Percentiles rank a stretch among this genome's conserved stretches.
These are phyloP conservation scores for Ogataea glucozyma DNA, from an alignment of 805 yeast species.

Conservation along the genomic window DNA sequence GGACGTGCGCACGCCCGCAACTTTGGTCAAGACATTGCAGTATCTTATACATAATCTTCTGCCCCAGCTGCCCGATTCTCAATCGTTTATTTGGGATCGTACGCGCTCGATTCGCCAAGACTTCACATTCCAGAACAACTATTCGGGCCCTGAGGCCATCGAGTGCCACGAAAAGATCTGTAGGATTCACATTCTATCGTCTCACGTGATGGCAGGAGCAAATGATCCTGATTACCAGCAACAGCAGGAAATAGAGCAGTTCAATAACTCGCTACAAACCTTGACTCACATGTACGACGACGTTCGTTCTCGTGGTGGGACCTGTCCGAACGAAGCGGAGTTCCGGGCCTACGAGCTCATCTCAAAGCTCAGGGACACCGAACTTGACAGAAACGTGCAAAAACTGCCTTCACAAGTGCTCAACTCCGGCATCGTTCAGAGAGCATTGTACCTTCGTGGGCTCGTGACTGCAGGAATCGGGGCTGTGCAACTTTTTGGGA, in stretches of 20 bases:
- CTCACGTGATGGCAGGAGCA: conserved; percentile 83
- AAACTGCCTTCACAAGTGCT: conserved; percentile 59
- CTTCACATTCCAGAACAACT: conserved; percentile 93
- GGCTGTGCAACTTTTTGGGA: conserved; percentile 57
- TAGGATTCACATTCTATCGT: conserved; percentile 75
- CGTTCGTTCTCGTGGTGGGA: conserved; percentile 66
- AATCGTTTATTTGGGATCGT: conserved; percentile 94
- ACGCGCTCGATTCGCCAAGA: conserved; percentile 96
- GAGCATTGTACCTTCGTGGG: conserved; percentile 71
- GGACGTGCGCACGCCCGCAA: conserved; percentile 91
- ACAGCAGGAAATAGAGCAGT: conserved; percentile 94
- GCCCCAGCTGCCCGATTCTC: conserved; percentile 74
- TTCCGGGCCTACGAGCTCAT: conserved; percentile 85
- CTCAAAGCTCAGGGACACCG: conserved; percentile 81
- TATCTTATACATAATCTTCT: conserved; percentile 68
- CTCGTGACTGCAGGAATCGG: conserved; percentile 67
- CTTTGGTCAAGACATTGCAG: conserved; percentile 64
- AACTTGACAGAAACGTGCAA: conserved; percentile 75
- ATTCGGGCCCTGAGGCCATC: conserved; percentile 88
- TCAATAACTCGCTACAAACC: conserved; percentile 88
- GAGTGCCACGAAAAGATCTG: conserved; percentile 92
- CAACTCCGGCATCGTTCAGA: conserved; percentile 56
- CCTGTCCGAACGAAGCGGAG: conserved; percentile 85
- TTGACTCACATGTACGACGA: conserved; percentile 84
- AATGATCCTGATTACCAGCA: conserved; percentile 71